Evolutionary conservation across 2,329 filamentous ascomycete species (phyloP), one percentile per base, ranked within the genome.

Genomic region (Aureobasidium sp.): DNA sequence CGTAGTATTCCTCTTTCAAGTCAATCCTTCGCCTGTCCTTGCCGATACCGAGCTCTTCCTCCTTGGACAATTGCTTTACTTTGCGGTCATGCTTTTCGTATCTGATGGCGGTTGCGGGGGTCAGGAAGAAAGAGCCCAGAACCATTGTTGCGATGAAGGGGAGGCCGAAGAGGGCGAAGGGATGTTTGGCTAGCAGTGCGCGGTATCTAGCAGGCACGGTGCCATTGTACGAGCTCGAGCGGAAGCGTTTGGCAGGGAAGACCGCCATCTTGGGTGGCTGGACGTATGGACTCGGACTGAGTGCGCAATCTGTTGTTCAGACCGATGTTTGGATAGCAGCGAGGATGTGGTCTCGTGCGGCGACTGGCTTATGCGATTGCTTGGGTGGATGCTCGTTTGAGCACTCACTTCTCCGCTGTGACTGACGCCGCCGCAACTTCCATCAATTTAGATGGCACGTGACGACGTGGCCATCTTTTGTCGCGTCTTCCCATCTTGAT

Each of bases 81-180:
- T 90, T 93, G 66, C 91, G 85, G 73, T 99, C 94, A 71, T 97
- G 87, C 65, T 89, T 86, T 78, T 99, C 94, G 76, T 97, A 99
- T 63, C 95, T 85, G 53, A 99, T 80, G 15, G 95, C 94, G 26
- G 95, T 93, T 5, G 93, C 94, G 1, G 93, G 94, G 0, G 94
- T 97, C 53, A 99, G 83, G 69, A 96, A 89, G 75, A 99, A 99
- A 3, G 90, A 96, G 0, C 91, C 93, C 1, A 88, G 90, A 29
- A 99, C 85, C 71, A 99, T 96, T 63, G 96, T 87, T 62, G 84
- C 79, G 67, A 99, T 84, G 75, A 99, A 99, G 0, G 94, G 95
- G 4, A 99, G 82, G 2, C 95, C 95, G 73, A 99, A 99, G 66
- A 96, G 84, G 32, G 91, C 79, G 74, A 99, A 99, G 0, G 94